Percentiles rank a stretch among this genome's conserved stretches.
phyloP scores from a whole-genome alignment of 805 yeast genomes.

The Wickerhamomyces xylosicus region DNA sequence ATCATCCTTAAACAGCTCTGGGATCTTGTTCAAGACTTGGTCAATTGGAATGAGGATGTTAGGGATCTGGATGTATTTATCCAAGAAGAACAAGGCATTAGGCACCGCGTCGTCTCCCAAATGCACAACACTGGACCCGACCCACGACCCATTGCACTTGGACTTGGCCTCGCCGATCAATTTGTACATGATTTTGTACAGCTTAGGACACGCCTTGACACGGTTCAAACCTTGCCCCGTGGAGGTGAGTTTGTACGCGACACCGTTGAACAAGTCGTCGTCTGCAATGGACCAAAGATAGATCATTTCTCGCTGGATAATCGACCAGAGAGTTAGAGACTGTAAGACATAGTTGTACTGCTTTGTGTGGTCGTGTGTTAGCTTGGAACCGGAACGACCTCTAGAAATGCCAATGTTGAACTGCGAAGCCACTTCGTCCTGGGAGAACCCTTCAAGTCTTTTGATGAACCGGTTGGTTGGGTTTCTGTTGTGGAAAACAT shows the following conservation, averaged over 20 bases:
- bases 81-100: slow-evolving; percentile 68
- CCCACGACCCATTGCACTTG: slow-evolving; percentile 51
- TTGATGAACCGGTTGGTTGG: slow-evolving; percentile 58
- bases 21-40: slow-evolving; percentile 43
- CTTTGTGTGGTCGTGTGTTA: slow-evolving; percentile 63
- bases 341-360: slow-evolving; percentile 71
- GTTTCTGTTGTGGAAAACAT: slow-evolving; percentile 53
- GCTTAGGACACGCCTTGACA: slow-evolving; percentile 61
- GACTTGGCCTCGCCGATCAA: slow-evolving; percentile 57
- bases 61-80: slow-evolving; percentile 75
- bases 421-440: slow-evolving; percentile 28
- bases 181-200: slow-evolving; percentile 61
- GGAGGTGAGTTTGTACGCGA: slow-evolving; percentile 46
- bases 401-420: slow-evolving; percentile 52
- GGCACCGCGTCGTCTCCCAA: slow-evolving; percentile 81
- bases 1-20: slow-evolving; percentile 28
- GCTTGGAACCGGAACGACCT: slow-evolving; percentile 60
- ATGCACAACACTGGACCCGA: slow-evolving; percentile 74
- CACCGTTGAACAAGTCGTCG: slow-evolving; percentile 50
- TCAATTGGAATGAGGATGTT: slow-evolving; percentile 67
- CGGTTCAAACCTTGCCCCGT: slow-evolving; percentile 81
- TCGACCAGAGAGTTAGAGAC: slow-evolving; percentile 65
- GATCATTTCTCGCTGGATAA: slow-evolving; percentile 70
- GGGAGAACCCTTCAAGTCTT: slow-evolving; percentile 36
- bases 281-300: slow-evolving; percentile 72